A percentile compares a stretch with the other conserved stretches of the same genome.
phyloP scores from a whole-genome alignment of 2,329 filamentous ascomycete genomes.

The Cladosporium sp. region DNA sequence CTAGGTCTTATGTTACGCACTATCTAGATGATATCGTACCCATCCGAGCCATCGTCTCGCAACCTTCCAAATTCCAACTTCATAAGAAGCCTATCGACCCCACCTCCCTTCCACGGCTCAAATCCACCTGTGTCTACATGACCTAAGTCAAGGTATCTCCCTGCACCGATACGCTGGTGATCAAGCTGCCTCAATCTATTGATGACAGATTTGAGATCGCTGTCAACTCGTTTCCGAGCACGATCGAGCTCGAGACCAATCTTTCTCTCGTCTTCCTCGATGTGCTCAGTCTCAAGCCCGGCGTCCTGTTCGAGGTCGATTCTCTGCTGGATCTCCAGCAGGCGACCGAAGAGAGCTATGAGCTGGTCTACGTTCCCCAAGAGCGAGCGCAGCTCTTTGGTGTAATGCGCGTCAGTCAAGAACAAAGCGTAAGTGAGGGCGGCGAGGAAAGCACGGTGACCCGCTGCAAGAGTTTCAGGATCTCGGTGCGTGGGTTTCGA shows the following conservation, averaged over 20 bases:
- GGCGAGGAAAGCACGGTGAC: conserved; percentile 72
- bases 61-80: conserved; percentile 67
- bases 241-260: conserved; percentile 61
- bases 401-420: conserved; percentile 61
- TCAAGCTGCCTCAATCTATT: conserved; percentile 59
- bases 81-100: conserved; percentile 82
- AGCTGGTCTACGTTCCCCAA: conserved; percentile 77
- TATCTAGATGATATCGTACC: conserved; percentile 11
- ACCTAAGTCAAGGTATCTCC: conserved; percentile 22
- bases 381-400: conserved; percentile 60
- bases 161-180: conserved; percentile 38
- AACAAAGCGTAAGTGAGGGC: conserved; percentile 64
- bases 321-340: conserved; percentile 71
- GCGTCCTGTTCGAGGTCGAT: conserved; percentile 79
- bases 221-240: conserved; percentile 62
- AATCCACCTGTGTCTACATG: conserved; percentile 44
- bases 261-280: conserved; percentile 67
- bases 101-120: conserved; percentile 67
- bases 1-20: too few species aligned
- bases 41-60: conserved; percentile 16
- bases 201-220: conserved; percentile 60
- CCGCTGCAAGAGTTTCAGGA: conserved; percentile 76
- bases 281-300: conserved; percentile 56
- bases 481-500: conserved; percentile 55
- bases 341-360: conserved; percentile 68